Evolutionary conservation across 176 grass and related monocot species (phyloP).

Genomic region (Bonia amplexicaulis): DNA sequence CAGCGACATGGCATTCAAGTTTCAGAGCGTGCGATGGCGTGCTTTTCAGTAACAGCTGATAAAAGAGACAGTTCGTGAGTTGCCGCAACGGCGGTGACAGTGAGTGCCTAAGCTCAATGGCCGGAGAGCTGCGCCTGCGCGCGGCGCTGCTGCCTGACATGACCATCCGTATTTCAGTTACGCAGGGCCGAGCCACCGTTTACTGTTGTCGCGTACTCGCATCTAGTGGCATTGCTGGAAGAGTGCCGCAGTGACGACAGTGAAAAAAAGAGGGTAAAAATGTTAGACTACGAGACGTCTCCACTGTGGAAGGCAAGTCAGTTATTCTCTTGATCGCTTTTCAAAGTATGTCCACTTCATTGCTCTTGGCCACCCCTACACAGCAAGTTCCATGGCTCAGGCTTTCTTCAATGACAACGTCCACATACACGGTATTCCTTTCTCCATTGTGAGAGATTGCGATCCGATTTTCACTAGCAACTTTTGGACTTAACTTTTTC

Average conservation of each 20-base stretch:
- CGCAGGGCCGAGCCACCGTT: no score
- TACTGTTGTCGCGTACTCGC: not conserved
- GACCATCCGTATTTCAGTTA: not conserved
- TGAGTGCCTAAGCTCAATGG: not conserved
- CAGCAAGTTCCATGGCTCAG: no score
- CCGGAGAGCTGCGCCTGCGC: no score
- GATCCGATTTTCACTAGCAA: not conserved
- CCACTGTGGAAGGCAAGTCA: conserved; percentile 1
- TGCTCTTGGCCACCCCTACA: no score
- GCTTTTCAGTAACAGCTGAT: not conserved
- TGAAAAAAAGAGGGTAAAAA: no score
- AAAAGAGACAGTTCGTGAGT: not conserved
- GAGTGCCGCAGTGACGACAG: not conserved
- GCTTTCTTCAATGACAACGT: no score
- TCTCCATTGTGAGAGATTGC: no score
- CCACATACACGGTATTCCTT: no score
- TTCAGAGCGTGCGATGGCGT: not conserved
- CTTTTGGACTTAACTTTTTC: not conserved
- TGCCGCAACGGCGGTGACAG: not conserved
- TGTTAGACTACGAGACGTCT: no score
- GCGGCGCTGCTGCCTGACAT: not conserved
- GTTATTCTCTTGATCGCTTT: no score
- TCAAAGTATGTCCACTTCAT: no score
- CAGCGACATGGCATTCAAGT: not conserved
- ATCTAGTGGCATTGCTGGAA: not conserved